Conservation (phyloP, 2,329 filamentous ascomycete species). For the Pestalotiopsis sp. region DNA sequence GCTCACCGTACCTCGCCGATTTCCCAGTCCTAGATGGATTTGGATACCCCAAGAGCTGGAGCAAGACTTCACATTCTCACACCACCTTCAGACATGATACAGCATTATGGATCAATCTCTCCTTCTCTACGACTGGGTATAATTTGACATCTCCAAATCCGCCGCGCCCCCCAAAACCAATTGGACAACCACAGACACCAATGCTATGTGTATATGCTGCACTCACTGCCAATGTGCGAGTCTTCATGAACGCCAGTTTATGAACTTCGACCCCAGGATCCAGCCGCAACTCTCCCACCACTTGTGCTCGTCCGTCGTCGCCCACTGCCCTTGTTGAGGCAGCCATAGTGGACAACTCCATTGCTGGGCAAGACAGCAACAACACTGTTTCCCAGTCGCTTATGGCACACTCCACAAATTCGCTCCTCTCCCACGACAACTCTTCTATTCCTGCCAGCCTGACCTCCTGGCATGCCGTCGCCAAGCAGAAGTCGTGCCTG, state of each 20-base stretch:
- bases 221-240: neutral
- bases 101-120: neutral
- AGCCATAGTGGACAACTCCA: slow-evolving; percentile 80
- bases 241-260: neutral
- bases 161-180: neutral
- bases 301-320: slow-evolving; percentile 34
- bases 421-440: slow-evolving; percentile 86
- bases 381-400: slow-evolving; percentile 87
- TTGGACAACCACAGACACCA: neutral
- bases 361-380: slow-evolving; percentile 88
- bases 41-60: neutral
- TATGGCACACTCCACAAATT: slow-evolving; percentile 90
- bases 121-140: slow-evolving; percentile 8
- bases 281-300: slow-evolving; percentile 24
- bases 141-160: neutral
- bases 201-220: slow-evolving; percentile 7
- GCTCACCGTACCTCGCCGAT: no score
- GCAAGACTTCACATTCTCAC: neutral
- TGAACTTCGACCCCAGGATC: slow-evolving; percentile 28
- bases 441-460: slow-evolving; percentile 59
- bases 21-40: no score
- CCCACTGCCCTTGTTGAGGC: slow-evolving; percentile 50
- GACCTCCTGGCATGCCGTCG: slow-evolving; percentile 55
- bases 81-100: neutral
- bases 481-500: slow-evolving; percentile 77